Evolutionary conservation across 2,329 filamentous ascomycete species (phyloP), one percentile per base, ranked within the genome.

Genomic region (Rhynchosporium agropyri): DNA sequence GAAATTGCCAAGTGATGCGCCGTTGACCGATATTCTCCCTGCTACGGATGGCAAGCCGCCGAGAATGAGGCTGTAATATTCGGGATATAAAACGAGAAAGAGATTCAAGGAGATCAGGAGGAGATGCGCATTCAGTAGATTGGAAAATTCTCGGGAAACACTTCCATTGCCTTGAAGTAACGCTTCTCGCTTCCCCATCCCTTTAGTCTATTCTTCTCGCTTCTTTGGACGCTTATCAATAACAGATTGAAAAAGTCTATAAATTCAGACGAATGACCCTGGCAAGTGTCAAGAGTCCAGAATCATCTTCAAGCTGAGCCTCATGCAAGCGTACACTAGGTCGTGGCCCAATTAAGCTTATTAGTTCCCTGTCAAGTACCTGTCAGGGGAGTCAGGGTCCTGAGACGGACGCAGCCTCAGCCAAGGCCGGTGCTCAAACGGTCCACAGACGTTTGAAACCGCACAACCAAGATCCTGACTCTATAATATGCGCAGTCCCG

Each of bases 301-400:
- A 36, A 10, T 36, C 33, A 5, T 20, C 6, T 36, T 36, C 9
- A 26, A 43, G 40, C 40, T 43, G 51, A 36, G 33, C 33, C 33
- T 54, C 51, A 40, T 15, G 36, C 51, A 54, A 10, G 33, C 9
- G 29, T 36, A n/a, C 36, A 20, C 51, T 54, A 33, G 42, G 54
- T 13, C 54, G n/a, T 57, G 54, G n/a, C 54, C 54, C 54, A 57
- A 57, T 31, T 57, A 57, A 57, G 54, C 54, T 57, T 57, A 45
- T 57, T 57, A 40, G 12, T 57, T 20, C 38, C 54, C 54, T 46
- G 54, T 45, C 38, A 4, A 43, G 38, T 57, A 28, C 40, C 54
- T 57, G 42, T 46, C 54, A 57, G 29, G 54, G 33, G 29, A 20
- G 40, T 36, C 33, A 36, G 33, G 33, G 33, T 36, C 33, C 38